Percentiles rank a stretch among this genome's conserved stretches.
Evolutionary conservation across 179 eudicot species (phyloP).

Genomic region (Beta lomatogona): DNA sequence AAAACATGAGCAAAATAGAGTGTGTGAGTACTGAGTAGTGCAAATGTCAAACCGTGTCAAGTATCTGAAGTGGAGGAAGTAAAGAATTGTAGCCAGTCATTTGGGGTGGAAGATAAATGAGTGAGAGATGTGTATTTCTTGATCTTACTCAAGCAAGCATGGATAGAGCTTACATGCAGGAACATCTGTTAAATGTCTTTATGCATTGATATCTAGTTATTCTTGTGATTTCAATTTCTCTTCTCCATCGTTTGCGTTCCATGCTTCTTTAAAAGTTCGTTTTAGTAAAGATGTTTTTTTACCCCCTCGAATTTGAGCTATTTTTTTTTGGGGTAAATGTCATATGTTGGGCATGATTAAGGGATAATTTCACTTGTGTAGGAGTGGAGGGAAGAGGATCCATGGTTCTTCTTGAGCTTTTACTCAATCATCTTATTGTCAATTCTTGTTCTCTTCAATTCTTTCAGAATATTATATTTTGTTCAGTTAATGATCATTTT

Average conservation of each 20-base stretch:
- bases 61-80: too few relatives aligned
- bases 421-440: not conserved
- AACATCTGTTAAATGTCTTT: not conserved
- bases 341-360: not conserved
- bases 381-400: not conserved
- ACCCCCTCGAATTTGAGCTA: not conserved
- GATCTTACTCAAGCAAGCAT: not conserved
- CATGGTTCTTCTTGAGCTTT: not conserved
- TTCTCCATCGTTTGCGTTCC: not conserved
- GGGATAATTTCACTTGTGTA: not conserved
- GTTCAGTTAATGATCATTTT: not conserved
- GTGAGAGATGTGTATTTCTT: not conserved
- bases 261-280: not conserved
- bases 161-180: not conserved
- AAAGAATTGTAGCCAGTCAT: not conserved
- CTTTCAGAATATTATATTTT: not conserved
- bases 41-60: too few relatives aligned
- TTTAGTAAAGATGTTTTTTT: not conserved
- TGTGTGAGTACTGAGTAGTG: too few relatives aligned
- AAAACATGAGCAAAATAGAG: not conserved
- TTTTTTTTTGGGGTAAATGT: not conserved
- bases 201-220: not conserved
- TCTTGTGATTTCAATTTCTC: not conserved
- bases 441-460: not conserved
- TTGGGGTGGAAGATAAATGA: not conserved